These are phyloP conservation scores for Cryptococcus wingfieldii DNA, from an alignment of 1,284 basidiomycete genomes.

Conservation along the genomic window DNA sequence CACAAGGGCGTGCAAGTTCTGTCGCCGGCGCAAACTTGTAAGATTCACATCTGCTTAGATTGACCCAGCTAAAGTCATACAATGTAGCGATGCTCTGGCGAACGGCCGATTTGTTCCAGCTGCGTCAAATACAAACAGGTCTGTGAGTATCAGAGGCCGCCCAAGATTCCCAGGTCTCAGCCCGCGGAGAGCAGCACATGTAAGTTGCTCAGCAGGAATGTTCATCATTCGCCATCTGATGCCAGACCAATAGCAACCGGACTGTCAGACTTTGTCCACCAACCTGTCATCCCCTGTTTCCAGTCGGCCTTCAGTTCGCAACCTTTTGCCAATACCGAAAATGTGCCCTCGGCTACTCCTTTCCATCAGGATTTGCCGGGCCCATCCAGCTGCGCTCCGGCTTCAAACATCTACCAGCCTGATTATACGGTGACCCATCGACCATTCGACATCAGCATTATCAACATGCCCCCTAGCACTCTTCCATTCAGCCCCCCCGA, in stretches of 20 bases:
- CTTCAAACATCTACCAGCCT: neutral
- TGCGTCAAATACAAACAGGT: constrained; percentile 37
- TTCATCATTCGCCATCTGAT: neutral
- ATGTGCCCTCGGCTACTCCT: neutral
- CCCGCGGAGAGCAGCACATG: constrained; percentile 4
- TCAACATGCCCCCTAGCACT: neutral
- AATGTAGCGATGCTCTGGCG: constrained; percentile 37
- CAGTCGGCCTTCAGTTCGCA: constrained; percentile 13
- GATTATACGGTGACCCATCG: neutral
- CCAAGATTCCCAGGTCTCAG: constrained; percentile 6
- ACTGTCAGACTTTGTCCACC: constrained; percentile 9
- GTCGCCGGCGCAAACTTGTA: constrained; percentile 39
- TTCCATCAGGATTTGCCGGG: neutral
- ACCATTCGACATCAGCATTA: neutral
- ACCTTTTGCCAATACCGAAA: constrained; percentile 6
- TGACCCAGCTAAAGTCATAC: constrained; percentile 1
- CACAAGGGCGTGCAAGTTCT: constrained; percentile 40
- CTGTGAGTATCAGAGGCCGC: constrained; percentile 32
- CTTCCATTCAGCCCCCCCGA: neutral
- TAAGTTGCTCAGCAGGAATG: neutral
- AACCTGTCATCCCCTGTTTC: constrained; percentile 1
- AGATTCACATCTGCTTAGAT: constrained; percentile 1
- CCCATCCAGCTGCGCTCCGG: neutral
- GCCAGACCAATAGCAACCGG: constrained; percentile 5
- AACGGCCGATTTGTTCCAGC: constrained; percentile 33